Conservation (phyloP, 108 stramenopile genomes). For the Skeletonema potamos region DNA sequence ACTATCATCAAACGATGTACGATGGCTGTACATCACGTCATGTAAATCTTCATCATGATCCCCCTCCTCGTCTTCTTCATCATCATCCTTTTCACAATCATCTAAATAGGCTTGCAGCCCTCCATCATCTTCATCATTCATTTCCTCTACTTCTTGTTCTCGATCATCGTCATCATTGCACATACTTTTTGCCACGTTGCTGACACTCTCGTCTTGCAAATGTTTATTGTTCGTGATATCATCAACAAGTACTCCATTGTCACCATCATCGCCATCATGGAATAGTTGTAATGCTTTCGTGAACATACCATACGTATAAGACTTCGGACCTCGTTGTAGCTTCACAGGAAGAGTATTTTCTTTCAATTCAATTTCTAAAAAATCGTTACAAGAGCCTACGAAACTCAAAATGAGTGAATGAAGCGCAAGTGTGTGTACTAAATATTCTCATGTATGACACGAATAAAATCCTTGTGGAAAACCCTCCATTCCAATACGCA, state of each 20-base stretch:
- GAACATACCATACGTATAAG: constrained; percentile 72
- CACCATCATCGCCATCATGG: neutral
- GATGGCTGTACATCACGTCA: constrained; percentile 15
- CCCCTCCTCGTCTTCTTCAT: constrained; percentile 15
- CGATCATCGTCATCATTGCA: too few species aligned
- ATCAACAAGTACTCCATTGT: too few species aligned
- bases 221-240: constrained; percentile 3
- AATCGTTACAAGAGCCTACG: constrained; percentile 76
- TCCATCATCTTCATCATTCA: constrained; percentile 11
- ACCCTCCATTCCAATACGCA: too few species aligned
- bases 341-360: constrained; percentile 19
- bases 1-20: neutral
- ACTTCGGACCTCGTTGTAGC: constrained; percentile 70
- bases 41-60: constrained; percentile 15
- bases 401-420: neutral
- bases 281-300: constrained; percentile 58
- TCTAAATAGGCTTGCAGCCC: constrained; percentile 49
- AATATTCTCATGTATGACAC: too few species aligned
- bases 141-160: neutral
- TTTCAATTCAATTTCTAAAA: constrained; percentile 53
- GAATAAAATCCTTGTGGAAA: too few species aligned
- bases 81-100: constrained; percentile 41
- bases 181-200: neutral
- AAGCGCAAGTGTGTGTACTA: too few species aligned
- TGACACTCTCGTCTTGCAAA: neutral